Evolutionary conservation across 352 stramenopile genomes (phyloP).

Genomic region (Saprolegnia diclina): DNA sequence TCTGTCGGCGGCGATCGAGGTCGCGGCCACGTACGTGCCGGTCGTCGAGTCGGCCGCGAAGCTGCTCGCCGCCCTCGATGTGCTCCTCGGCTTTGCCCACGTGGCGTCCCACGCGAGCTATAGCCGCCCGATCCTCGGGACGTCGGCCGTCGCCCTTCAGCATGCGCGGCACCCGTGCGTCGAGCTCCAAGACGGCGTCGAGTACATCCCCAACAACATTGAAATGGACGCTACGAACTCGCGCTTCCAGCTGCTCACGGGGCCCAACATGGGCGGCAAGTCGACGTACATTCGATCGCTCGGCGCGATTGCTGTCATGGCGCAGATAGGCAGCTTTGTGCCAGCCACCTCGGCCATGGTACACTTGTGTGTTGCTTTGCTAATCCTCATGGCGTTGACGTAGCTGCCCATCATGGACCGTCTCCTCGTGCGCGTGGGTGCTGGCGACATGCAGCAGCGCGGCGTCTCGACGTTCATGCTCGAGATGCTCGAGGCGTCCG

Average conservation of each 20-base stretch:
- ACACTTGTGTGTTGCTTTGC: not conserved
- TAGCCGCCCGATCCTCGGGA: slow-evolving; percentile 52
- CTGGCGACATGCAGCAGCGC: slow-evolving; percentile 94
- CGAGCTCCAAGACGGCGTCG: slow-evolving; percentile 93
- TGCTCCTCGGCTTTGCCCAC: slow-evolving; percentile 92
- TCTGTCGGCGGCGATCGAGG: slow-evolving; percentile 89
- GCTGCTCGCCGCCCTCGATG: slow-evolving; percentile 91
- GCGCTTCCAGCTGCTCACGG: slow-evolving; percentile 95
- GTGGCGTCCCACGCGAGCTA: slow-evolving; percentile 89
- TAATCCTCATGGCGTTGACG: not conserved
- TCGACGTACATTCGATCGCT: slow-evolving; percentile 98
- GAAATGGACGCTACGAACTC: slow-evolving; percentile 73
- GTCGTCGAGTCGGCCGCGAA: slow-evolving; percentile 90
- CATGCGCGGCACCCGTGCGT: slow-evolving; percentile 95
- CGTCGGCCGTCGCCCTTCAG: slow-evolving; percentile 62
- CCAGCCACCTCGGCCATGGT: slow-evolving; percentile 81
- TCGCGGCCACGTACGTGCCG: slow-evolving; percentile 93
- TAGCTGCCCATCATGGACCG: slow-evolving; percentile 93
- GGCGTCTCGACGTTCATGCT: slow-evolving; percentile 99
- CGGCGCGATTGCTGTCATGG: slow-evolving; percentile 93
- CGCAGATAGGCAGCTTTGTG: slow-evolving; percentile 97
- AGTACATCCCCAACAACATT: slow-evolving; percentile 99
- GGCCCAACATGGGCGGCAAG: slow-evolving; percentile 99
- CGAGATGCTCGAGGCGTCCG: slow-evolving; percentile 98
- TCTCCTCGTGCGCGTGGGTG: slow-evolving; percentile 94